Evolutionary conservation across 164 flowering plant genomes (phyloP).

Genomic region (Paratinospora sagittata): DNA sequence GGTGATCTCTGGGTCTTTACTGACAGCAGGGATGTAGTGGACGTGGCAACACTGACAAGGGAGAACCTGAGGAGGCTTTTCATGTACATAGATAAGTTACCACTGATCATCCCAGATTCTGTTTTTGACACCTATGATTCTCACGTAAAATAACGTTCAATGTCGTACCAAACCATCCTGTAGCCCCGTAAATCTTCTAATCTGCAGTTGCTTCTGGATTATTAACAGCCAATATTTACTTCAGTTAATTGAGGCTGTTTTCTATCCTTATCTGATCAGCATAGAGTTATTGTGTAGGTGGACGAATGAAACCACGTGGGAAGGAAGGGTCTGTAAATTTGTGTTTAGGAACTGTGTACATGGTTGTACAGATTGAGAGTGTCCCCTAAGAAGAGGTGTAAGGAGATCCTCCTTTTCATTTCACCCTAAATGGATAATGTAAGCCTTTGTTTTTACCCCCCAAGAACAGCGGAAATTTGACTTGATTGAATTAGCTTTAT

Average conservation of each 20-base stretch:
- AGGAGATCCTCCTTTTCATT: constrained; percentile 1
- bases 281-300: constrained; percentile 19
- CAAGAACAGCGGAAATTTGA: not conserved
- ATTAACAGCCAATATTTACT: not conserved
- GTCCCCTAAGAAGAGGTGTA: constrained; percentile 5
- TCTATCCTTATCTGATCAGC: constrained; percentile 20
- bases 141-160: constrained; percentile 14
- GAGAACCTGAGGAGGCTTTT: constrained; percentile 70
- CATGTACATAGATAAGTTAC: constrained; percentile 74
- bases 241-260: constrained; percentile 17
- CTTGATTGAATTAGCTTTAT: not conserved
- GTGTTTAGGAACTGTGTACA: constrained; percentile 36
- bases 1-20: constrained; percentile 74
- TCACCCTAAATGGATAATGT: not conserved
- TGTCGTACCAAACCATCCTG: not conserved
- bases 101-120: constrained; percentile 48
- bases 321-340: constrained; percentile 20
- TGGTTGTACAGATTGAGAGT: constrained; percentile 32
- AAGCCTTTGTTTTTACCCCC: constrained; percentile 5
- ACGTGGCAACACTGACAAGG: constrained; percentile 48
- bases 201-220: not conserved
- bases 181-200: not conserved
- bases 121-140: constrained; percentile 51
- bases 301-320: constrained; percentile 16
- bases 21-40: constrained; percentile 57